Conservation (phyloP, 83 land plant species). For the Isoetes engelmannii region DNA sequence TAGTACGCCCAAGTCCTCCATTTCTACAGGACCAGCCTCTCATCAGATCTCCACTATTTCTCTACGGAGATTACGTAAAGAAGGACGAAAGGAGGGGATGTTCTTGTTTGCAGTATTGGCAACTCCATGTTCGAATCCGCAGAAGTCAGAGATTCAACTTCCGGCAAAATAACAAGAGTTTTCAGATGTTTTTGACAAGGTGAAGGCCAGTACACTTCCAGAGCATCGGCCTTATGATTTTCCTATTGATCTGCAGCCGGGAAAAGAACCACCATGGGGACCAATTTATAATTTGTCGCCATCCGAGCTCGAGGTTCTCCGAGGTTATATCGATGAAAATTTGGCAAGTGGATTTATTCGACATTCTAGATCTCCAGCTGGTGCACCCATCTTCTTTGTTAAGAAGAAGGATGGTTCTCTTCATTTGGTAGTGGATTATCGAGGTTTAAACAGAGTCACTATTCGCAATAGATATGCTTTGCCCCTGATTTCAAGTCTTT, state of each 20-base stretch:
- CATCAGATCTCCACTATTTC: no score
- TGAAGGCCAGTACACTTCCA: background rate
- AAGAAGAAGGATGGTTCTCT: constrained; percentile 14
- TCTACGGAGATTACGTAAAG: no score
- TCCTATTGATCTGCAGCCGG: background rate
- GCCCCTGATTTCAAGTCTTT: constrained; percentile 2
- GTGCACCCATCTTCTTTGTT: constrained; percentile 5
- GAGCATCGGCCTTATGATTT: background rate
- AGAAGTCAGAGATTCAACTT: background rate
- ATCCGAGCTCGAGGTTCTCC: background rate
- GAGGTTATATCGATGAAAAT: background rate
- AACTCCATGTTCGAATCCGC: background rate
- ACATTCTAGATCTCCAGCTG: constrained; percentile 14
- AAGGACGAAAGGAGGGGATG: no score
- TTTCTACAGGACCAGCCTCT: no score
- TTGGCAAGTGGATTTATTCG: background rate
- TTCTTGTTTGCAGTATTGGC: background rate
- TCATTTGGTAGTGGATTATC: background rate
- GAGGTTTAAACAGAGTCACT: background rate
- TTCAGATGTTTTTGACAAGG: constrained; percentile 1
- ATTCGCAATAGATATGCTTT: constrained; percentile 7
- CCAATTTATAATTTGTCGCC: background rate
- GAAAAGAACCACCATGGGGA: background rate
- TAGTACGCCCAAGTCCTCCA: background rate
- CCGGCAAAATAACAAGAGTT: background rate